Conservation (phyloP, 2,329 filamentous ascomycete species). For the Fusarium verrucosum region DNA sequence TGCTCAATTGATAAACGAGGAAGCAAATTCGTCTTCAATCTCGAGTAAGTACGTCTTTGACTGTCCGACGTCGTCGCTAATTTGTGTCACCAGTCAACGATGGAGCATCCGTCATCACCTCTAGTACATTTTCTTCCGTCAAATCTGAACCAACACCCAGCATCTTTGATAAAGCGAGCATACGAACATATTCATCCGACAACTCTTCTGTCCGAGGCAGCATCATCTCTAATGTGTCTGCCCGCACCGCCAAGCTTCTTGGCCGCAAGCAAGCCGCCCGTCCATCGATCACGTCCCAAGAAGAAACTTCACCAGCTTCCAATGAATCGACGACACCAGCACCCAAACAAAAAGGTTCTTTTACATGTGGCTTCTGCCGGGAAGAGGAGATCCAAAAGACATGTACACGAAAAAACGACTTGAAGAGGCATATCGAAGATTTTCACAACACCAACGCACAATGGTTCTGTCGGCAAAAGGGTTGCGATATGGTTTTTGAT, state of each 20-base stretch:
- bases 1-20: constrained; percentile 48
- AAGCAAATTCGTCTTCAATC: constrained; percentile 40
- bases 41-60: constrained; percentile 43
- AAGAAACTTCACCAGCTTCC: constrained; percentile 38
- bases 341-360: constrained; percentile 52
- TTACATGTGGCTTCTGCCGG: constrained; percentile 55
- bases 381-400: constrained; percentile 55
- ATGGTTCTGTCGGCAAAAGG: constrained; percentile 57
- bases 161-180: constrained; percentile 51
- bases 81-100: constrained; percentile 42
- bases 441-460: constrained; percentile 59
- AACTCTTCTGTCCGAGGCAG: constrained; percentile 52
- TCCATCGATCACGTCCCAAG: constrained; percentile 38
- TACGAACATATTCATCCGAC: constrained; percentile 53
- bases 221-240: constrained; percentile 54
- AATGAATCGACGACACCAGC: constrained; percentile 39
- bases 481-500: constrained; percentile 57
- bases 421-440: constrained; percentile 60
- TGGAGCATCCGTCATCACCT: constrained; percentile 49
- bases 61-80: constrained; percentile 9
- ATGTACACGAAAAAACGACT: constrained; percentile 58
- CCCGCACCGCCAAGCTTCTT: constrained; percentile 50
- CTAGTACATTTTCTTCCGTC: constrained; percentile 48
- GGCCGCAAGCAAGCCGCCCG: constrained; percentile 44
- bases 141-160: constrained; percentile 50